phyloP scores from a whole-genome alignment of 2,329 filamentous ascomycete genomes.

The Byssoonygena ceratinophila region DNA sequence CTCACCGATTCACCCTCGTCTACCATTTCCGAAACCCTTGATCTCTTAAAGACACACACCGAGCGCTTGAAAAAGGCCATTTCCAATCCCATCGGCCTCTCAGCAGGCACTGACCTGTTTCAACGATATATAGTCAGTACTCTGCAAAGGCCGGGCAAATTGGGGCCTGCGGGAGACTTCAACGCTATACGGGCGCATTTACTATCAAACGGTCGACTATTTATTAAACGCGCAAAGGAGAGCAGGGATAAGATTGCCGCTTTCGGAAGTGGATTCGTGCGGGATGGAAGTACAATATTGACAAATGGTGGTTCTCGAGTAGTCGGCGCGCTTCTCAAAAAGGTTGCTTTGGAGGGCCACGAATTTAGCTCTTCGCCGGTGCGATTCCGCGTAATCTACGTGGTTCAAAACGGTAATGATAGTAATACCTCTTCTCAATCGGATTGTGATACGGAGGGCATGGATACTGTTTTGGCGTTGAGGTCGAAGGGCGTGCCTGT shows the following conservation, averaged over 20 bases:
- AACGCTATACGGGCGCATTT: conserved; percentile 73
- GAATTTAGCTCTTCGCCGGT: conserved; percentile 45
- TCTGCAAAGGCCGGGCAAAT: conserved; percentile 45
- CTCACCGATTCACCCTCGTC: conserved; percentile 68
- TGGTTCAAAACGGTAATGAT: conserved; percentile 38
- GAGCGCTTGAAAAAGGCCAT: conserved; percentile 65
- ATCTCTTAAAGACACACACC: conserved; percentile 68
- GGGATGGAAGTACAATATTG: conserved; percentile 69
- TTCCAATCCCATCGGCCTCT: conserved; percentile 80
- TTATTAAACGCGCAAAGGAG: conserved; percentile 76
- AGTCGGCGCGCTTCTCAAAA: conserved; percentile 63
- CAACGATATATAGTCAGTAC: conserved; percentile 81
- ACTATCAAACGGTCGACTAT: conserved; percentile 72
- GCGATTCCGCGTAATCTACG: conserved; percentile 75
- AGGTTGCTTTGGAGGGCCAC: conserved; percentile 57
- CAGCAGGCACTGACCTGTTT: conserved; percentile 90
- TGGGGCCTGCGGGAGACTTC: conserved; percentile 56
- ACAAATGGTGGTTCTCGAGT: conserved; percentile 83
- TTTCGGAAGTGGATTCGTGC: conserved; percentile 66
- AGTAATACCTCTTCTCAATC: conserved; percentile 21
- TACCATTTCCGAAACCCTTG: conserved; percentile 89
- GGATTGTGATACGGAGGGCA: conserved; percentile 49
- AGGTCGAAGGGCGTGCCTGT: conserved; percentile 68
- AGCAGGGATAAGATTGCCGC: conserved; percentile 72
- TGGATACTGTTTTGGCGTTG: conserved; percentile 59